Base-by-base conservation (phyloP, 768 basidiomycete genomes). In the Panaeolus papilionaceus region DNA sequence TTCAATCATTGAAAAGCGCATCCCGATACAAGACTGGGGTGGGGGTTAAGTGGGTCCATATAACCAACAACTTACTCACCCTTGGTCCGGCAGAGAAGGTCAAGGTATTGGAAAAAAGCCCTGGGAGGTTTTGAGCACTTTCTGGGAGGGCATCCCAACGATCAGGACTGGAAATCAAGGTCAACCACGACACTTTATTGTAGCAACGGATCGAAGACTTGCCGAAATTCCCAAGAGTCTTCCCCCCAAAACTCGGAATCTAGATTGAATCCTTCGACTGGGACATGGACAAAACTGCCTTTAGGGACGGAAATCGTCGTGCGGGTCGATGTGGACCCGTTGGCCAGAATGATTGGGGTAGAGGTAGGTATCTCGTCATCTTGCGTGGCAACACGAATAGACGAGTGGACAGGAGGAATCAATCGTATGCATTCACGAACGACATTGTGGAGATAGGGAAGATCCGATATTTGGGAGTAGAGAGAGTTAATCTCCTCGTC, bases 211-310 rank as follows among this genome's bases (percentile, higher is more conserved):
- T 26, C 18, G 10, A 54, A 44, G 5, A 67, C 88, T 71, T 74
- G 94, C 94, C 88, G 84, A 77, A 94, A 96, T 33, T 88, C 83
- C 92, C 92, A 93, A 38, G 90, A 92, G 74, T 92, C 88, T 28
- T 86, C 81, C 5, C 94, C 94, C 92, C 94, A 95, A 33, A 94
- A 83, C 18, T 78, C 85, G 66, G 88, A 89, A 74, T 94, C 92
- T 33, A 93, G 78, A 74, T 93, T 94, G 79, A 94, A 88, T 1
- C 87, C 92, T 71, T 94, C 93, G 10, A 94, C 78, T 0, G 94
- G 89, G 5, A 94, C 84, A 75, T 95, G 92, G 6, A 95, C 86
- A 49, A 91, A 86, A 51, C 86, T 89, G 6, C 92, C 94, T 71
- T 92, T 92, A 1, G 81, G 82, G 62, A 95, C 80, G 11, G 76